Base-by-base conservation (phyloP, 148 eudicot genomes). In the Arctostaphylos glauca region DNA sequence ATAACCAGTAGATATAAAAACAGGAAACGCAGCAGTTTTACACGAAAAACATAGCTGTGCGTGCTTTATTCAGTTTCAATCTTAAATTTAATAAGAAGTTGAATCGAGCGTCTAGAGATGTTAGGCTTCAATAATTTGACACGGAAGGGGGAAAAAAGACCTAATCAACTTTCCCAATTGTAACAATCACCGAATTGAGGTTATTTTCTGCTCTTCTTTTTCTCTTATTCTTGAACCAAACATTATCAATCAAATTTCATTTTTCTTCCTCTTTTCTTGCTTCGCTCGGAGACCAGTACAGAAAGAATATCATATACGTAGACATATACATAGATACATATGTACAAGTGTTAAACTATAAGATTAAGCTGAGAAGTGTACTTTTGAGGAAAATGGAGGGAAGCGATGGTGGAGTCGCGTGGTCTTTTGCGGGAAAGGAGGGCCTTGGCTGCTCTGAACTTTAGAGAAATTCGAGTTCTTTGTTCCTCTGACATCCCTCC, bases 391-490 rank as follows among this genome's bases (percentile, higher is more conserved):
- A 78, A 59, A 16, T 59, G 83, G 76, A 73, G 52, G 87, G 88
- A 15, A 13, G 84, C 4, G 10, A 70, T 38, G 50, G 83, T 19
- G 70, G 87, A 62, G 53, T 83, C 19, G 78, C 90, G 94, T 14
- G 88, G 91, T 55, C 89, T 85, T 79, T 96, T 94, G 79, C 95
- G 95, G 50, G 90, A 85, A 49, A 93, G 97, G 48, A 93, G 90
- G 79, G 95, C 95, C 81, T 96, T 96, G 7, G 98, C 99, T 50
- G 98, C 90, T 88, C 86, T 83, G 77, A 91, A 96, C 13, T 84
- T 96, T 67, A 83, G 87, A 15, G 94, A 90, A 66, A 96, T 96
- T 78, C 98, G 94, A 87, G 91, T 88, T 71, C 89, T 87, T 84
- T 96, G 94, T 62, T 91, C 92, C n/a, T 87, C 90, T 21, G 99